A percentile compares a stretch with the other conserved stretches of the same genome.
phyloP scores from a whole-genome alignment of 352 stramenopile genomes.

The Globisporangium recalcitrans region DNA sequence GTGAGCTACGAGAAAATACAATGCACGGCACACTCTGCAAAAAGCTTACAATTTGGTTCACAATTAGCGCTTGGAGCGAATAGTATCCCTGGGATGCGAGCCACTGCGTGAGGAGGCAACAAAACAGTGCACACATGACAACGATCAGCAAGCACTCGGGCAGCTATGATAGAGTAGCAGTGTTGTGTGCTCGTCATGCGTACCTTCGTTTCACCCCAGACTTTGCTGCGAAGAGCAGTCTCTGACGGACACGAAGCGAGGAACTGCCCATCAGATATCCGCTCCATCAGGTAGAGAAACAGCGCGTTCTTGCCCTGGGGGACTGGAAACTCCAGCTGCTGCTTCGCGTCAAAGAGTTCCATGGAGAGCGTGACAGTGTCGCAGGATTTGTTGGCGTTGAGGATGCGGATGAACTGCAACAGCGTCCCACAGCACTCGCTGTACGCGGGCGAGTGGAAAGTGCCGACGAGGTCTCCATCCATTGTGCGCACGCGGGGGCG shows the following conservation, averaged over 20 bases:
- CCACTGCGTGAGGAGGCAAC: conserved; percentile 34
- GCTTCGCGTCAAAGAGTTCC: conserved; percentile 26
- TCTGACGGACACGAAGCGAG: conserved; percentile 34
- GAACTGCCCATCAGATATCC: conserved; percentile 53
- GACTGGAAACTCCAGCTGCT: not conserved
- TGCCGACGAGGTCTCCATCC: conserved; percentile 47
- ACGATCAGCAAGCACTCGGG: not conserved
- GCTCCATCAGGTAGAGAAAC: conserved; percentile 43
- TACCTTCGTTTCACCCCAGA: conserved; percentile 52
- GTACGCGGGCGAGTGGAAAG: conserved; percentile 49
- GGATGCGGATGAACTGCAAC: conserved; percentile 31
- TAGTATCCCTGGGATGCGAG: conserved; percentile 57
- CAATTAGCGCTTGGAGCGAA: conserved; percentile 52
- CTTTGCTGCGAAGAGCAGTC: conserved; percentile 23
- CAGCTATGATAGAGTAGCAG: not conserved
- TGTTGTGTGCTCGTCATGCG: too few relatives aligned
- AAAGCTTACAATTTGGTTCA: conserved; percentile 75
- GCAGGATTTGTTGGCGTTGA: conserved; percentile 68
- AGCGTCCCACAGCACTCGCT: conserved; percentile 33
- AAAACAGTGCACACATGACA: not conserved
- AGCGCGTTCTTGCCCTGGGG: not conserved
- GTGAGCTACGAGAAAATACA: too few relatives aligned
- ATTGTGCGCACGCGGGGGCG: conserved; percentile 36
- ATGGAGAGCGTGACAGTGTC: conserved; percentile 57
- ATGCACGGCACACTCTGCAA: not conserved